Evolutionary conservation across 495 filamentous ascomycete genomes (phyloP).

Genomic region (Penicillium tannophilum): DNA sequence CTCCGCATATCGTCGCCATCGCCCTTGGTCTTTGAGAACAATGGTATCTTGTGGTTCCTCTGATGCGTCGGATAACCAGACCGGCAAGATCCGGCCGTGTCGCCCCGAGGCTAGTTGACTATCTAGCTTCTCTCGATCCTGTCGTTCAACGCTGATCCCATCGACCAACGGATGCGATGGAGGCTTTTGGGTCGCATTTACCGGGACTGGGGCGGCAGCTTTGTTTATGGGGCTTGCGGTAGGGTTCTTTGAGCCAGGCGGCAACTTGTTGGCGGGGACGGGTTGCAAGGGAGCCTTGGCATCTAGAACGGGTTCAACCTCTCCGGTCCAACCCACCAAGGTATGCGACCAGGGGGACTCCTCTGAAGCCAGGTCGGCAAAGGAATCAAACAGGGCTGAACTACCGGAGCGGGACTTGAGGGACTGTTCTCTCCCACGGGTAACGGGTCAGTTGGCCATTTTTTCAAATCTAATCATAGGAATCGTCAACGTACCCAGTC

Average conservation of each 20-base stretch:
- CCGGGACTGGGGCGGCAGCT: constrained; percentile 70
- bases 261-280: constrained; percentile 34
- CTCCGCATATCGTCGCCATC: constrained; percentile 89
- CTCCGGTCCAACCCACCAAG: constrained; percentile 89
- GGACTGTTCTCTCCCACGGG: constrained; percentile 15
- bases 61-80: constrained; percentile 78
- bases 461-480: constrained; percentile 1
- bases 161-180: constrained; percentile 60
- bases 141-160: constrained; percentile 61
- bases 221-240: constrained; percentile 46
- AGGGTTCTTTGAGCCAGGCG: constrained; percentile 21
- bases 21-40: constrained; percentile 70
- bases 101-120: constrained; percentile 66
- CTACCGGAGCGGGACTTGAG: constrained; percentile 77
- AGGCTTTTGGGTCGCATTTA: constrained; percentile 57
- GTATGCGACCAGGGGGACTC: constrained; percentile 81
- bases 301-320: constrained; percentile 63
- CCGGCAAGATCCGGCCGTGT: constrained; percentile 71
- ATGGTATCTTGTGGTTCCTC: constrained; percentile 65
- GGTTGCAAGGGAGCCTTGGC: constrained; percentile 36
- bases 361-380: constrained; percentile 78
- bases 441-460: constrained; percentile 12
- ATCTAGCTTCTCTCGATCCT: constrained; percentile 71
- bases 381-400: constrained; percentile 85
- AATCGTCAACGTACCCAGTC: constrained; percentile 69